Conservation (phyloP, 2,329 filamentous ascomycete species). For the Trichoderma asperellum region DNA sequence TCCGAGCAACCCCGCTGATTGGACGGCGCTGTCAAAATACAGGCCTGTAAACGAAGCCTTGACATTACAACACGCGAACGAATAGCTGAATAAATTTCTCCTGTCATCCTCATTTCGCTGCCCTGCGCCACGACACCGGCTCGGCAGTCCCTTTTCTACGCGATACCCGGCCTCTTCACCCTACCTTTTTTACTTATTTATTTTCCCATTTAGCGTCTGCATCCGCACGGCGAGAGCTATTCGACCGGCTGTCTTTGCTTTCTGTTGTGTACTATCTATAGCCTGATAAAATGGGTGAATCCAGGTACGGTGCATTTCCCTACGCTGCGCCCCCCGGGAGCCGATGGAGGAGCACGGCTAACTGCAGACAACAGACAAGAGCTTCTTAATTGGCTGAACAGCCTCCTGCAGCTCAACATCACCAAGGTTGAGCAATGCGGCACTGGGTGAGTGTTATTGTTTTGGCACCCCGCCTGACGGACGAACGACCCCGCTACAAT, state of each 20-base stretch:
- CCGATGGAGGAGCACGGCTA: background rate
- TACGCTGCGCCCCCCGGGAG: slow-evolving; percentile 10
- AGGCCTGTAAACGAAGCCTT: slow-evolving; percentile 30
- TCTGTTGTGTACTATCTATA: slow-evolving; percentile 17
- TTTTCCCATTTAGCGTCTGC: background rate
- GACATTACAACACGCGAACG: slow-evolving; percentile 31
- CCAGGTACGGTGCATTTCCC: slow-evolving; percentile 43
- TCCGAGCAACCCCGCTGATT: slow-evolving; percentile 43
- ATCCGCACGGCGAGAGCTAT: slow-evolving; percentile 1
- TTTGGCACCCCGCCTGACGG: slow-evolving; percentile 34
- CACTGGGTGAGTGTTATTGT: slow-evolving; percentile 73
- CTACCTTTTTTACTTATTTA: background rate
- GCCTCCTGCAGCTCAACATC: slow-evolving; percentile 95
- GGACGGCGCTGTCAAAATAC: slow-evolving; percentile 39
- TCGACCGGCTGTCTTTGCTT: slow-evolving; percentile 24
- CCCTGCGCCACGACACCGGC: slow-evolving; percentile 25
- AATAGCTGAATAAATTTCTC: slow-evolving; percentile 35
- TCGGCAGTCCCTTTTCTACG: slow-evolving; percentile 28
- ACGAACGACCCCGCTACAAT: slow-evolving; percentile 27
- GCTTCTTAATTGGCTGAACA: slow-evolving; percentile 94
- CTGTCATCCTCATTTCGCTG: slow-evolving; percentile 28
- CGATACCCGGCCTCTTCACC: slow-evolving; percentile 27
- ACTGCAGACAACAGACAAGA: slow-evolving; percentile 74
- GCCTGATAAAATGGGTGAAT: slow-evolving; percentile 52
- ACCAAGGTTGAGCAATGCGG: slow-evolving; percentile 99